Percentiles rank a stretch among this genome's conserved stretches.
Conservation (phyloP, 2,329 filamentous ascomycete genomes). For the Didymella pomorum region DNA sequence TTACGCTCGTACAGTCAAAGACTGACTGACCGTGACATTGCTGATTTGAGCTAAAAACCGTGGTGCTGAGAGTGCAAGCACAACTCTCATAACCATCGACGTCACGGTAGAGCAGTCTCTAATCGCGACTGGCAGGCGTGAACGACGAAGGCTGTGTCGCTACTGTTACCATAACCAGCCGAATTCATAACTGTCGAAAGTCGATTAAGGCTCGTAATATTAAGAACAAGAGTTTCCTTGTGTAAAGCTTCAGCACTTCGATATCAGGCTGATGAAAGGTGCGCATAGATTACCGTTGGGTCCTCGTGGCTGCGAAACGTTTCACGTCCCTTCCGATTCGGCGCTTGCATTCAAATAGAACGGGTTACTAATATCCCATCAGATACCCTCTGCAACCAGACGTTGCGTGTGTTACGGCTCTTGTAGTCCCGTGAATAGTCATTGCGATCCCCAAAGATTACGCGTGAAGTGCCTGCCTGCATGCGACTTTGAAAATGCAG, state of each 20-base stretch:
- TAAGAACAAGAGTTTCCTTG: no score
- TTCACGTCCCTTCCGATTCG: neutral
- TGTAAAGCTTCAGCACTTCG: neutral
- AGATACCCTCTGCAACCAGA: neutral
- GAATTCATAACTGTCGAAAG: neutral
- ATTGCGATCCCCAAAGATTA: neutral
- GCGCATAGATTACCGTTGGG: constrained; percentile 7
- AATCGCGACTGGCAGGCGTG: neutral
- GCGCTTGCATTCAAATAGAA: constrained; percentile 4
- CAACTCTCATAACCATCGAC: neutral
- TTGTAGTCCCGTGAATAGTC: neutral
- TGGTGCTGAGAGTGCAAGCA: neutral
- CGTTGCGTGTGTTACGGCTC: no score
- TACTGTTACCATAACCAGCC: neutral
- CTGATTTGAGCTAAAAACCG: neutral
- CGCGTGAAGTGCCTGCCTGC: neutral
- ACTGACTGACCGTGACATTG: neutral
- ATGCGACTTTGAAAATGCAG: neutral
- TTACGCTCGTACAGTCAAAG: neutral
- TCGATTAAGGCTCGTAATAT: neutral
- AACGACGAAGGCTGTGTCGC: neutral
- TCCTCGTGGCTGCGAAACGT: constrained; percentile 3
- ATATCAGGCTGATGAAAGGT: constrained; percentile 4
- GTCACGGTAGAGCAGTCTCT: neutral
- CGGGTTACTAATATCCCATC: neutral